Evolutionary conservation across 2,329 filamentous ascomycete genomes (phyloP), one percentile per base, ranked within the genome.

Genomic region (Beauveria scarabaeidicola): DNA sequence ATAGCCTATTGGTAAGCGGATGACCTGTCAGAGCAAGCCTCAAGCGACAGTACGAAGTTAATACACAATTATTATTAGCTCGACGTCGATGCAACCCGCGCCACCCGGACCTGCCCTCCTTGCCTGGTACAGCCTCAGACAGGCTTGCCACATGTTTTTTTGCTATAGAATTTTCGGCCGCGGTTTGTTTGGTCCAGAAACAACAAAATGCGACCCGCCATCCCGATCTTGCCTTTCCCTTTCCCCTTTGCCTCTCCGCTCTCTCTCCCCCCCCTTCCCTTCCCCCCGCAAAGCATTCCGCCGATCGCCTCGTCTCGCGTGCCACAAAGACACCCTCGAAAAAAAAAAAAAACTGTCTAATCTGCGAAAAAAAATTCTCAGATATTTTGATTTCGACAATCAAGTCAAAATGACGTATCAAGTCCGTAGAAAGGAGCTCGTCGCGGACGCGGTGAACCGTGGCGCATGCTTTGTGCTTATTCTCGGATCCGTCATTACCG

Each of bases 391-490:
- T 7, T 36, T 6, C 19, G 27, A 17, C 13, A 36, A 15, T 10
- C 5, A 5, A 15, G 32, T 38, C 38, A 52, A 46, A 25, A 58
- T 58, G 56, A 19, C 48, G 3, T 58, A 58, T 36, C 47, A 41
- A 5, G 32, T 58, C 25, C 15, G 23, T 15, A 52, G 40, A 25
- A 52, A 38, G 48, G 56, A 58, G 56, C 44, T 52, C 38, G 27
- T 44, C 47, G 25, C 8, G 56, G 56, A 58, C 40, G 56, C 47
- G n/a, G 5, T 58, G 32, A 58, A 58, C 56, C 56, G 56, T 7
- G 40, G 25, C 47, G 47, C n/a, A n/a, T 27, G 46, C 9, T 58
- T n/a, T 8, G 47, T 58, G 7, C 47, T 58, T 3, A 52, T 46
- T 8, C n/a, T 58, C 48, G 56, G 3, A 15, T 44, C 56, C 27